These are phyloP conservation scores for Chenopodium berlandieri DNA, from an alignment of 148 eudicot genomes.

Conservation along the genomic window DNA sequence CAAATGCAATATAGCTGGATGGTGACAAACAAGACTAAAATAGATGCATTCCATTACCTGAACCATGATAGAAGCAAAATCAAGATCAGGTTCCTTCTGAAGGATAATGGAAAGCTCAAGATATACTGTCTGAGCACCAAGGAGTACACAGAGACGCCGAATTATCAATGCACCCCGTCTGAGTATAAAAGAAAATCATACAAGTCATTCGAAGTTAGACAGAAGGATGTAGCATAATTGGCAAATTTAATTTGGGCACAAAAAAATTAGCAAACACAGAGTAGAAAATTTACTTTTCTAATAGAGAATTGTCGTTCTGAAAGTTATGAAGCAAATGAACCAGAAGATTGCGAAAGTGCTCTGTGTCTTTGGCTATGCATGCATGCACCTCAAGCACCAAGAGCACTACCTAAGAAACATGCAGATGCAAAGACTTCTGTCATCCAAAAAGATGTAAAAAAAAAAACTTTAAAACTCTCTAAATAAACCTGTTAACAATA, in stretches of 20 bases:
- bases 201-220: not conserved
- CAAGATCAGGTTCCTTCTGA: conserved; percentile 76
- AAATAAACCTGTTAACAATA: not conserved
- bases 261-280: not conserved
- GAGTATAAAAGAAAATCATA: conserved; percentile 10
- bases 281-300: conserved; percentile 69
- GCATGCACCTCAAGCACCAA: conserved; percentile 98
- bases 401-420: conserved; percentile 70
- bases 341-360: conserved; percentile 77
- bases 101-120: conserved; percentile 80
- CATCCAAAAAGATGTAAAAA: not conserved
- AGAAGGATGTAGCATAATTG: not conserved
- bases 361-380: conserved; percentile 78
- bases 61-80: conserved; percentile 96
- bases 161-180: conserved; percentile 96
- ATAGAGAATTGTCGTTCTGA: conserved; percentile 61
- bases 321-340: conserved; percentile 72
- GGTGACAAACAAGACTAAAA: not conserved
- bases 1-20: conserved; percentile 2
- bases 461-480: not conserved
- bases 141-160: conserved; percentile 80
- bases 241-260: not conserved
- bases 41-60: conserved; percentile 49
- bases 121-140: conserved; percentile 90
- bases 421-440: conserved; percentile 17